Percentiles rank a stretch among this genome's conserved stretches.
Evolutionary conservation across 768 basidiomycete genomes (phyloP).

Genomic region (Russula virescens): DNA sequence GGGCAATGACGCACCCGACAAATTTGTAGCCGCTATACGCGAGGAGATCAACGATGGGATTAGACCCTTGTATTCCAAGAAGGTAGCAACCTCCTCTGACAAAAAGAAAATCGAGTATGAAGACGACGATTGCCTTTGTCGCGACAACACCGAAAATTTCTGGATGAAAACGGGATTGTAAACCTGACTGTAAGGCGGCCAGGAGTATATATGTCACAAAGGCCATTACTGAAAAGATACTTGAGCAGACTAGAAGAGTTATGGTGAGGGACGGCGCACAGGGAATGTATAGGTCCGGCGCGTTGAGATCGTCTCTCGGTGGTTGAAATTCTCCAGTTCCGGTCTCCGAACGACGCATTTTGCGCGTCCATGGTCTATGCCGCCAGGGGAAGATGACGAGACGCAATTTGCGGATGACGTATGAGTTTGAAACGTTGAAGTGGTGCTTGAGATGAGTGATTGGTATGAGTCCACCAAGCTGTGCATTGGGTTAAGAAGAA

Average conservation of each 20-base stretch:
- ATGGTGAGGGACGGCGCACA: conserved; percentile 38
- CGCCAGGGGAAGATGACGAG: conserved; percentile 94
- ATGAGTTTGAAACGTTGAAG: conserved; percentile 95
- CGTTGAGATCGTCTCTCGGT: conserved; percentile 92
- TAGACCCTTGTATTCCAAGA: conserved; percentile 72
- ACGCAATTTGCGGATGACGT: conserved; percentile 84
- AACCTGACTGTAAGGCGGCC: conserved; percentile 77
- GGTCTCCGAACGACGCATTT: conserved; percentile 57
- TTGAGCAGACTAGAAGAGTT: conserved; percentile 4
- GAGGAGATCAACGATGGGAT: conserved; percentile 73
- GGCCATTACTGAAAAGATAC: conserved; percentile 67
- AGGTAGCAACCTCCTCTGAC: conserved; percentile 92
- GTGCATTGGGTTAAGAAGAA: conserved; percentile 8
- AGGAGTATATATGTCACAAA: conserved; percentile 93
- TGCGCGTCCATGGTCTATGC: conserved; percentile 82
- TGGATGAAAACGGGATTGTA: conserved; percentile 80
- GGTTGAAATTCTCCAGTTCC: conserved; percentile 72
- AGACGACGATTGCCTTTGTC: conserved; percentile 76
- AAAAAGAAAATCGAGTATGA: conserved; percentile 82
- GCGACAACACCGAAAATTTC: conserved; percentile 83
- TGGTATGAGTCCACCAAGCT: conserved; percentile 82
- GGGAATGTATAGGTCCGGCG: conserved; percentile 95
- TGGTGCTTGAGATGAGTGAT: conserved; percentile 75
- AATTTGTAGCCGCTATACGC: conserved; percentile 98
- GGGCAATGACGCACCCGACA: conserved; percentile 60